Evolutionary conservation across 2,329 filamentous ascomycete genomes (phyloP), one percentile per base, ranked within the genome.

Genomic region (Xylaria sp.): DNA sequence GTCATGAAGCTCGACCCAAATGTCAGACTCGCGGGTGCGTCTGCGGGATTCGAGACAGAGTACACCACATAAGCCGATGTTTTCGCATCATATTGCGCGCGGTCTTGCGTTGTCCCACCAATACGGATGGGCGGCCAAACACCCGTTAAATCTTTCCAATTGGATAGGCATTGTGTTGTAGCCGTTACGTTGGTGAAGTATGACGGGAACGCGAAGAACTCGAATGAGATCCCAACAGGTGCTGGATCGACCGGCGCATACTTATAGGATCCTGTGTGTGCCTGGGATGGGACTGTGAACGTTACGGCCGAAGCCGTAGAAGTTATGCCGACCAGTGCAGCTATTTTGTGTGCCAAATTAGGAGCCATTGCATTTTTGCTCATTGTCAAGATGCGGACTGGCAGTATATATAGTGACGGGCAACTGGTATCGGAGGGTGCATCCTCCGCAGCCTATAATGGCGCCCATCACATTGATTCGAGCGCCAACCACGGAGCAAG

Each of bases 81-180:
- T 0, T 77, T 74, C 1, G 85, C 71, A 74, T 88, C 82, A 69
- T 84, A 88, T 2, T 78, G 82, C 0, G 86, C 86, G 4, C 86
- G 82, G 71, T 88, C 86, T 79, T 88, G 85, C 0, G 86, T 88
- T 0, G 86, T 88, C 2, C 86, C 86, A n/a, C 87, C 87, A 63
- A 88, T 87, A 59, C 86, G 80, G 54, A 88, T 81, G 0, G 85
- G 86, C 7, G 86, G 85, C 83, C 83, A 86, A 11, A 77, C 79
- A 1, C 86, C 86, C 0, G 82, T 84, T 57, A 87, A 67, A 13
- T 81, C 78, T 68, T 83, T 82, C 72, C 86, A 81, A 72, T 88
- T 88, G 28, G 82, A 74, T 6, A 88, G 78, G 68, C 87, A 88
- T 71, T 83, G 82, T 0, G 76, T 79, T 0, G 86, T 88, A 1